Conservation (phyloP, 129 eudicot genomes). For the Flaveria brownii region DNA sequence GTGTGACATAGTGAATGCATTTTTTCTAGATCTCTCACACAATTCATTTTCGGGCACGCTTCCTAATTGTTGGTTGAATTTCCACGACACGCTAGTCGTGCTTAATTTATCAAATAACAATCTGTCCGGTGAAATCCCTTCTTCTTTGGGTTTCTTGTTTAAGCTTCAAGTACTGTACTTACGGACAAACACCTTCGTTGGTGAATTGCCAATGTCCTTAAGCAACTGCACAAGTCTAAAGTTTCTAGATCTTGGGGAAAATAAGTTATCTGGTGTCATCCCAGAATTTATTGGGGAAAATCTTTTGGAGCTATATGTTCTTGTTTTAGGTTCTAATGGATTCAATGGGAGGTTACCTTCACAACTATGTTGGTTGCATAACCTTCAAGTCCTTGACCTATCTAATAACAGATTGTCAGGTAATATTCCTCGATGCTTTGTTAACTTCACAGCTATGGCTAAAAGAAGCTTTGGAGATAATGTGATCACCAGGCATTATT, state of each 20-base stretch:
- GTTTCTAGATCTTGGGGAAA: slow-evolving; percentile 31
- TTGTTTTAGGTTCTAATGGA: slow-evolving; percentile 24
- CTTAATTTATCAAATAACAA: slow-evolving; percentile 35
- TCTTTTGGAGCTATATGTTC: slow-evolving; percentile 15
- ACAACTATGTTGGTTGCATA: slow-evolving; percentile 13
- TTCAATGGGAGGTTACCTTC: slow-evolving; percentile 34
- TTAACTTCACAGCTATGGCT: slow-evolving; percentile 22
- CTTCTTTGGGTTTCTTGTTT: slow-evolving; percentile 19
- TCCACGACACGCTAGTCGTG: not conserved
- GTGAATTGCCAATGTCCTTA: slow-evolving; percentile 30
- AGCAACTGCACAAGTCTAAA: slow-evolving; percentile 21
- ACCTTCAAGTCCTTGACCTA: slow-evolving; percentile 29
- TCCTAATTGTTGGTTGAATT: slow-evolving; percentile 26
- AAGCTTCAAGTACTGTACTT: slow-evolving; percentile 8
- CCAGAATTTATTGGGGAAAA: slow-evolving; percentile 35
- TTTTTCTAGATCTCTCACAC: slow-evolving; percentile 29
- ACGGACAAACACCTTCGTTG: slow-evolving; percentile 22
- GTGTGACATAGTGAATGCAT: not conserved
- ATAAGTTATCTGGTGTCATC: slow-evolving; percentile 30
- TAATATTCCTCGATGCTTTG: slow-evolving; percentile 23
- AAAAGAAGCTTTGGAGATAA: not conserved
- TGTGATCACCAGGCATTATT: not conserved
- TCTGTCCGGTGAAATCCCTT: slow-evolving; percentile 26
- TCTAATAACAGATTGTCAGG: slow-evolving; percentile 32
- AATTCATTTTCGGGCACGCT: slow-evolving; percentile 25